Evolutionary conservation across 2,329 filamentous ascomycete genomes (phyloP).

Genomic region (Xylaria sp.): DNA sequence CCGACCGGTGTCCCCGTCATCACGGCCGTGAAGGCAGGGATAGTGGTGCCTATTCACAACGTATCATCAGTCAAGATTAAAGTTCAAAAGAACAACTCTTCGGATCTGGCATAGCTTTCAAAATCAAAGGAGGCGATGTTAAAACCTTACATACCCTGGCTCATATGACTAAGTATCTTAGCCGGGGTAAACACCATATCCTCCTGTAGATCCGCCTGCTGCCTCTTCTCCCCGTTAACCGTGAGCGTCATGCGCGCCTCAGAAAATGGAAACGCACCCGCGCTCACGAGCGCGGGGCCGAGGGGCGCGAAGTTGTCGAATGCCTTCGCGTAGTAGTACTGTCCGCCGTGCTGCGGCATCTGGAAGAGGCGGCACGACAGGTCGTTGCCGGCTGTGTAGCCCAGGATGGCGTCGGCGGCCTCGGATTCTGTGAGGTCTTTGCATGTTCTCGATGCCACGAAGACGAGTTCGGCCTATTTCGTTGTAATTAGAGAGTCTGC

Average conservation of each 20-base stretch:
- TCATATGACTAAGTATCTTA: conserved; percentile 57
- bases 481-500: no score
- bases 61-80: neutral
- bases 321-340: conserved; percentile 55
- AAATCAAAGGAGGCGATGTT: no score
- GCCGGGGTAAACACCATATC: conserved; percentile 60
- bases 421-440: conserved; percentile 56
- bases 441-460: conserved; percentile 43
- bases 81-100: no score
- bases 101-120: no score
- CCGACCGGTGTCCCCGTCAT: conserved; percentile 62
- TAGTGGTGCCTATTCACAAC: conserved; percentile 52
- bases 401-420: conserved; percentile 52
- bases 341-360: conserved; percentile 42
- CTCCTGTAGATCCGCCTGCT: conserved; percentile 52
- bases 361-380: conserved; percentile 49
- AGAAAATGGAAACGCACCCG: conserved; percentile 41
- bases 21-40: conserved; percentile 59
- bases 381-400: conserved; percentile 51
- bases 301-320: conserved; percentile 59
- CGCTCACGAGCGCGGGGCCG: conserved; percentile 54
- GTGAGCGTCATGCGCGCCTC: conserved; percentile 50
- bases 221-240: conserved; percentile 57
- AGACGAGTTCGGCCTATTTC: conserved; percentile 49
- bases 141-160: conserved; percentile 45